Evolutionary conservation across 345 rosid genomes (phyloP).

Genomic region (Isatis tinctoria): DNA sequence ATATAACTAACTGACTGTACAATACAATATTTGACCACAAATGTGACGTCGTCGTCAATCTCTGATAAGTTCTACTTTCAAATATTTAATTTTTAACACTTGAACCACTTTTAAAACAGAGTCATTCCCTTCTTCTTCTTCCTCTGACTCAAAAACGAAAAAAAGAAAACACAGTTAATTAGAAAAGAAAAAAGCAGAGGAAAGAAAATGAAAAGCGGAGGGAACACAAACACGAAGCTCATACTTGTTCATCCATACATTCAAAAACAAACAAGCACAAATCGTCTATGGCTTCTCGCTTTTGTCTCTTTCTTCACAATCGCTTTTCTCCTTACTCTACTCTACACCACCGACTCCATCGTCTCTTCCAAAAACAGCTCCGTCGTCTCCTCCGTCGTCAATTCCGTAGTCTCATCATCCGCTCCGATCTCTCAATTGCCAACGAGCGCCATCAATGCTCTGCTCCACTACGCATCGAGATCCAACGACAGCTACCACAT

Average conservation of each 20-base stretch:
- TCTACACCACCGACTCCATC: conserved; percentile 68
- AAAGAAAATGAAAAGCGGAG: conserved; percentile 57
- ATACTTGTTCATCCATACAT: conserved; percentile 91
- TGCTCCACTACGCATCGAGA: conserved; percentile 76
- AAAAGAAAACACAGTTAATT: background rate
- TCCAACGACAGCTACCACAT: conserved; percentile 82
- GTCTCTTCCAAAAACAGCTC: conserved; percentile 28
- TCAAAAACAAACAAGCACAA: conserved; percentile 83
- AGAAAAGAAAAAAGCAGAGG: background rate
- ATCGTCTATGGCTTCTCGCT: conserved; percentile 84
- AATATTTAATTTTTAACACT: background rate
- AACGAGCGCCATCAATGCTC: conserved; percentile 61
- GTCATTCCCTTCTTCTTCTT: conserved; percentile 19
- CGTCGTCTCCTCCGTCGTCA: conserved; percentile 19
- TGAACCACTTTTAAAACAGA: conserved; percentile 32
- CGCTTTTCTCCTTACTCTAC: conserved; percentile 70
- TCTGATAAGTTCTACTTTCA: background rate
- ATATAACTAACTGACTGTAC: background rate
- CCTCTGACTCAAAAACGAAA: background rate
- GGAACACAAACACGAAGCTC: conserved; percentile 72
- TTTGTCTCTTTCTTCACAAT: conserved; percentile 75
- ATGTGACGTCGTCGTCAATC: background rate
- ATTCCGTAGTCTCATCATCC: conserved; percentile 20
- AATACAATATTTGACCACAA: background rate
- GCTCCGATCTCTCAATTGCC: conserved; percentile 46